phyloP scores from a whole-genome alignment of 1,284 basidiomycete species.

The Erythrobasidium hasegawianum region DNA sequence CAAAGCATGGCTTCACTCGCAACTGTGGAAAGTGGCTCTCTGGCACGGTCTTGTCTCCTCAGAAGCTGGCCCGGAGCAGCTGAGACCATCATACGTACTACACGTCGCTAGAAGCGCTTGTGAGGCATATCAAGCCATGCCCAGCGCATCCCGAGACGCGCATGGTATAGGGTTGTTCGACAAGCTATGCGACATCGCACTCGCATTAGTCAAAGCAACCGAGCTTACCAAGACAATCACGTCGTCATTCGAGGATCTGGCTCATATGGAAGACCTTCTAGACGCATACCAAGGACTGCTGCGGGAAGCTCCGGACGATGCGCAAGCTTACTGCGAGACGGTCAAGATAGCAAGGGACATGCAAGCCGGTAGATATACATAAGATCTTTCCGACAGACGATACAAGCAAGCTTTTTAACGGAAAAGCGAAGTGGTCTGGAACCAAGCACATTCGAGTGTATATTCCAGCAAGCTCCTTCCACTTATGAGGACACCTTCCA shows the following conservation, averaged over 20 bases:
- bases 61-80: not conserved
- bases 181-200: constrained; percentile 12
- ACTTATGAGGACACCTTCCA: too few relatives aligned
- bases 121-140: not conserved
- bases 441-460: too few relatives aligned
- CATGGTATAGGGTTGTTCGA: constrained; percentile 18
- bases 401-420: too few relatives aligned
- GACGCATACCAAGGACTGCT: too few relatives aligned
- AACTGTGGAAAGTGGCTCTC: constrained; percentile 10
- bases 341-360: too few relatives aligned
- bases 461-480: too few relatives aligned
- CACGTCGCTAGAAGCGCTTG: constrained; percentile 4
- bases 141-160: constrained; percentile 6
- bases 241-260: not conserved
- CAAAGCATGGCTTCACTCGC: not conserved
- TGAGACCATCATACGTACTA: constrained; percentile 7
- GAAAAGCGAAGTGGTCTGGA: too few relatives aligned
- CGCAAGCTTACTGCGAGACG: too few relatives aligned
- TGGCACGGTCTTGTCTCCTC: constrained; percentile 5
- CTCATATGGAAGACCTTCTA: too few relatives aligned
- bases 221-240: not conserved
- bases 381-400: too few relatives aligned
- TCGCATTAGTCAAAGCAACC: not conserved
- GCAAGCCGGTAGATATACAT: too few relatives aligned
- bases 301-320: too few relatives aligned